A percentile compares a stretch with the other conserved stretches of the same genome.
Evolutionary conservation across 163 green algal species (phyloP).

Genomic region (Scenedesmus sp.): DNA sequence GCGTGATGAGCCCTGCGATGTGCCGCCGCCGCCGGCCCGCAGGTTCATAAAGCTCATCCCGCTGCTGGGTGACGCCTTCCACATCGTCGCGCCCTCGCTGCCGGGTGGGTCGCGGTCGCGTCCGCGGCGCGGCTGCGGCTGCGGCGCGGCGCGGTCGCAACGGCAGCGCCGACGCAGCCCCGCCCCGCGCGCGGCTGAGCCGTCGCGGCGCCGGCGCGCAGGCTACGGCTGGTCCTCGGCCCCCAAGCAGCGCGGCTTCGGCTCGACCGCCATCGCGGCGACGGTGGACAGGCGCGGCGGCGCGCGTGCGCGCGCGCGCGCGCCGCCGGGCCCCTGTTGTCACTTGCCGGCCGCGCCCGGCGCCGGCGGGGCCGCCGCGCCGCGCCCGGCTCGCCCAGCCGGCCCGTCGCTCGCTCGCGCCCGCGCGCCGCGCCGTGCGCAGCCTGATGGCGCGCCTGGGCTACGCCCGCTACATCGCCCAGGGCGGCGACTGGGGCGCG

Average conservation of each 20-base stretch:
- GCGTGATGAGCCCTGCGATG: background rate
- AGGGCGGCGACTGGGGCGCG: constrained; percentile 57
- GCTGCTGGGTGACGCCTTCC: constrained; percentile 35
- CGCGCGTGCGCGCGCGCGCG: no score
- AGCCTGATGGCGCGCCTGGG: constrained; percentile 55
- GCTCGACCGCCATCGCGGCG: constrained; percentile 45
- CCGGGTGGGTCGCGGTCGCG: constrained; percentile 41
- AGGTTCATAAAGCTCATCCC: constrained; percentile 53
- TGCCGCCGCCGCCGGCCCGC: background rate
- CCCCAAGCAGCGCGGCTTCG: constrained; percentile 46
- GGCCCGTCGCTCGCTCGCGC: no score
- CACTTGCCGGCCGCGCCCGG: no score
- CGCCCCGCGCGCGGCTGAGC: no score
- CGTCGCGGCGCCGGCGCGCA: no score
- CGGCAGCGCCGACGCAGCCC: no score
- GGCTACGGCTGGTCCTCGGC: constrained; percentile 57
- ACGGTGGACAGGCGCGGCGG: constrained; percentile 36
- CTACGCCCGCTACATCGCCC: constrained; percentile 52
- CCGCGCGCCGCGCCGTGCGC: no score
- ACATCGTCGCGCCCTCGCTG: constrained; percentile 52
- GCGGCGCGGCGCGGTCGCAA: no score
- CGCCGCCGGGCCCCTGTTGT: no score
- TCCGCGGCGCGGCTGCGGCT: no score
- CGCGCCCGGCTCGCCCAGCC: no score
- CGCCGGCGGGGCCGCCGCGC: no score